Conservation (phyloP, 768 basidiomycete species). For the Tylopilus cervinicoccineus region DNA sequence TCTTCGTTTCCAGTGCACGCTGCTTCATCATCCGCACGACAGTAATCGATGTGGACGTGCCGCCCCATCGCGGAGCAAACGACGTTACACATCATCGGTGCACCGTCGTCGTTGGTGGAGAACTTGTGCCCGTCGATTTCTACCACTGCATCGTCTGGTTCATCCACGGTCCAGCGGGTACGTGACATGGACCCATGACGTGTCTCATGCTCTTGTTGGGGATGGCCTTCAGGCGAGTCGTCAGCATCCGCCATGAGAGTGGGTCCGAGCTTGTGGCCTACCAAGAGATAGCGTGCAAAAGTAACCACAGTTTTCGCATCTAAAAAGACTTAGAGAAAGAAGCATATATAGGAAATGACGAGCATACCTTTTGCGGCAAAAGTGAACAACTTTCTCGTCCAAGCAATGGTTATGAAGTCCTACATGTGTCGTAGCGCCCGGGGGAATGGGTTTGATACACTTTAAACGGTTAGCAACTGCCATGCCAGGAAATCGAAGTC, state of each 20-base stretch:
- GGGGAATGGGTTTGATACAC: slow-evolving; percentile 45
- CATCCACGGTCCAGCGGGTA: slow-evolving; percentile 55
- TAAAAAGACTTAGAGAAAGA: background rate
- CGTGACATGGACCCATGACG: slow-evolving; percentile 63
- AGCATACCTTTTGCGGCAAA: slow-evolving; percentile 45
- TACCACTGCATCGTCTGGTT: slow-evolving; percentile 43
- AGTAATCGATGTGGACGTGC: slow-evolving; percentile 55
- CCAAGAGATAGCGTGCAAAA: slow-evolving; percentile 55
- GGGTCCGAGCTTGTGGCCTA: slow-evolving; percentile 15
- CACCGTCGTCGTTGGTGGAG: too few species aligned
- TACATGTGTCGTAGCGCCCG: slow-evolving; percentile 39
- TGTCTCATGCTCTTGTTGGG: slow-evolving; percentile 59
- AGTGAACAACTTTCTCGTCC: slow-evolving; percentile 46
- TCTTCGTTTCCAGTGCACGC: slow-evolving; percentile 40
- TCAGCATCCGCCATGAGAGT: background rate
- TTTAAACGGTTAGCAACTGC: slow-evolving; percentile 48
- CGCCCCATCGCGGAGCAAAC: slow-evolving; percentile 53
- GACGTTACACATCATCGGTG: too few species aligned
- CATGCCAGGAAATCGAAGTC: too few species aligned
- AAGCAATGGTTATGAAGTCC: slow-evolving; percentile 48
- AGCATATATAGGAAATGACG: background rate
- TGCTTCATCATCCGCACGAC: slow-evolving; percentile 37
- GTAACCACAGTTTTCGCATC: slow-evolving; percentile 55
- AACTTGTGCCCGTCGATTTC: slow-evolving; percentile 61
- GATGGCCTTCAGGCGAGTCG: slow-evolving; percentile 38